A percentile compares a stretch with the other conserved stretches of the same genome.
phyloP scores from a whole-genome alignment of 441 rosid genomes.

The Gossypium gossypioides region DNA sequence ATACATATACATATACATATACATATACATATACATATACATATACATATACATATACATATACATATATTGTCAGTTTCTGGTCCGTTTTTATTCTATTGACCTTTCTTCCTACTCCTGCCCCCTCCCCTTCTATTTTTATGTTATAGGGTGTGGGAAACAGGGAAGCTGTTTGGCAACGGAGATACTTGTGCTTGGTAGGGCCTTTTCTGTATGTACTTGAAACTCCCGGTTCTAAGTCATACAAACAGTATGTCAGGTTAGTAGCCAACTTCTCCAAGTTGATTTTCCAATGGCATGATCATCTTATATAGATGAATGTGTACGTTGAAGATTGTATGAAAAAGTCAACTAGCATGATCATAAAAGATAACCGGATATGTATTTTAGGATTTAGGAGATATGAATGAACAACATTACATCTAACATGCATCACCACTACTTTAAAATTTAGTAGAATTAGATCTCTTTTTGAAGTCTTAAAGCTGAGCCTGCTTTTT shows the following conservation, averaged over 20 bases:
- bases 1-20: background rate
- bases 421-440: background rate
- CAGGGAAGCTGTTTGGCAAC: constrained; percentile 94
- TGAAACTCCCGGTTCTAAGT: constrained; percentile 61
- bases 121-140: constrained; percentile 4
- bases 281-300: constrained; percentile 10
- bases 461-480: background rate
- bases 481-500: background rate
- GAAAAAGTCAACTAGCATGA: background rate
- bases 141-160: constrained; percentile 66
- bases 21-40: background rate
- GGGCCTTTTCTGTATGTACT: constrained; percentile 84
- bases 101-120: background rate
- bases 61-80: background rate
- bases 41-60: background rate
- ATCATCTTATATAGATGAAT: background rate
- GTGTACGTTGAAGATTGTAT: background rate
- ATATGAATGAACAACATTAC: background rate
- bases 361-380: constrained; percentile 1
- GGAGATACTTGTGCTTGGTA: constrained; percentile 74
- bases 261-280: constrained; percentile 23
- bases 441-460: background rate
- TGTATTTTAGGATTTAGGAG: background rate
- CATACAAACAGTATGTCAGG: constrained; percentile 92
- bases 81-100: constrained; percentile 14